Evolutionary conservation across 371 early-diverging fungal species (phyloP), one percentile per base, ranked within the genome.

Genomic region (Caulochytrium protostelioides): DNA sequence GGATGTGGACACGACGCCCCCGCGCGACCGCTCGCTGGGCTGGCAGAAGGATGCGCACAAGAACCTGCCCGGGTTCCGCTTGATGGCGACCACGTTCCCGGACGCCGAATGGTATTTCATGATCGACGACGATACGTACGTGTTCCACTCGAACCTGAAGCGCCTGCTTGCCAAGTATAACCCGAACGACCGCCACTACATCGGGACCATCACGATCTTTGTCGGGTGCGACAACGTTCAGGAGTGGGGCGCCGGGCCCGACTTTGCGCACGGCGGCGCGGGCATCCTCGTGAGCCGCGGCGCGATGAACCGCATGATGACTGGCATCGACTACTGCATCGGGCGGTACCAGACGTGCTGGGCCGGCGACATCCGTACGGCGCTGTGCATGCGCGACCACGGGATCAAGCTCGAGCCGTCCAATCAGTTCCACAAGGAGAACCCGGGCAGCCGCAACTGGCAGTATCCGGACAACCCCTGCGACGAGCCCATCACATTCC

Each of bases 121-220:
- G 62, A 35, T 61, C 24, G 67, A 66, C 40, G 67, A 66, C 38
- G 67, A 66, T 39, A 52, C 63, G 1, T 66, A 61, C 33, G 34
- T 59, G 13, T n/a, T 52, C 4, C 47, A 57, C 25, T 23, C 52
- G 24, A 59, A 55, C 32, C 43, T 65, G 21, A 23, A 37, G 9
- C 28, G 19, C 1, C 10, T 15, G 12, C 32, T 65, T 9, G 22
- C 22, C 8, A 30, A 42, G 28, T 28, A 34, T 33, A 42, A 63
- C 34, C 43, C 57, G 3, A 22, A 38, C 14, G 28, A 47, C 13
- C 44, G 29, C 10, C 37, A 42, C 31, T 65, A 65, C 37, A 28
- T 57, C 23, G 65, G 65, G 14, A 32, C 46, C 1, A 37, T 34
- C 17, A 59, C 50, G 23, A 33, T 52, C 13, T 61, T 62, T 30